Evolutionary conservation across 2,329 filamentous ascomycete species (phyloP), one percentile per base, ranked within the genome.

Genomic region (Metarhizium robertsii): DNA sequence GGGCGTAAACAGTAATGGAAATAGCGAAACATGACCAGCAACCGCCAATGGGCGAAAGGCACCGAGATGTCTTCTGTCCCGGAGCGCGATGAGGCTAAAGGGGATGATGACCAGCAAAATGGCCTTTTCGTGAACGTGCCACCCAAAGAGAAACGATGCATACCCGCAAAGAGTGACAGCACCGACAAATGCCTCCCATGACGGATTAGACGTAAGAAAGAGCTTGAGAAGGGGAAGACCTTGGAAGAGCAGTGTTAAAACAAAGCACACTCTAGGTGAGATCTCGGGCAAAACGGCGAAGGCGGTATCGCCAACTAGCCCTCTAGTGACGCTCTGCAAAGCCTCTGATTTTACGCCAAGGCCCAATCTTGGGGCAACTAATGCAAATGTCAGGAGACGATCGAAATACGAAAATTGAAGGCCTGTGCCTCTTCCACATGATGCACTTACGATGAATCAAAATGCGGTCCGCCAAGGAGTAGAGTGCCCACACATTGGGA

Each of bases 121-220:
- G 1, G 94, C 94, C 72, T 99, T 99, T 68, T 99, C 94, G 65
- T 99, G 94, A 8, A 99, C 94, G 67, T 99, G 94, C 91, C 92
- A 99, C 55, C 94, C 92, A 64, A 97, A 97, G 10, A 99, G 79
- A 73, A 99, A 99, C 0, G 92, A 96, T 0, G 92, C 88, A 67
- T 96, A 99, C 57, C 90, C 94, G 66, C 94, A 97, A 16, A 97
- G 83, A 0, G 92, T 96, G 48, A 96, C 81, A 0, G 90, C 87
- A 3, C 90, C 90, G 46, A 97, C 81, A 67, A 99, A 97, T 55
- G 82, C 87, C 59, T 95, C 88, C 89, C 90, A 96, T 0, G 83
- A 90, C 2, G 91, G 90, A 52, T 83, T 66, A 14, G 53, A 55
- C 3, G 56, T 50, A 14, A 58, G 55, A 73, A 96, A 95, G 43